Evolutionary conservation across 257 asterid genomes (phyloP), one percentile per base, ranked within the genome.

Genomic region (Solanum rostratum): DNA sequence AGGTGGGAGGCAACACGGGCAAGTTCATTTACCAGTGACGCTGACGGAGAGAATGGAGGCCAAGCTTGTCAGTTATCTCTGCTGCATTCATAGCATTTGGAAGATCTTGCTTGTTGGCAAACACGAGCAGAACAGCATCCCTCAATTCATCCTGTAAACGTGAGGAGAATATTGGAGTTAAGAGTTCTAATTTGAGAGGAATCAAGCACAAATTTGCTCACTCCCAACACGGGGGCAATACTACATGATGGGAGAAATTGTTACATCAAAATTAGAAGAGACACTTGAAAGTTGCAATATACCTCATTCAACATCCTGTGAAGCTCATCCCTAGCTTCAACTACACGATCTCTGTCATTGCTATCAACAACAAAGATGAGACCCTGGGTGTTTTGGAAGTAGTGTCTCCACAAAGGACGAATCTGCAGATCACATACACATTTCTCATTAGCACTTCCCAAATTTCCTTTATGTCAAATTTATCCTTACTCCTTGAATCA

Each of bases 1-100:
- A 1, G 3, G 37, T 10, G n/a, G 43, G 18, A 24, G 39, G 69
- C 33, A 62, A 24, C 29, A 62, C 24, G 0, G 1, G 6, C 39
- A 4, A 29, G 45, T 30, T 65, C 14, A 30, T 29, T 4, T 78
- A 78, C 82, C 82, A 78, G 82, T 78, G 82, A 45, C 82, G 55
- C 59, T 78, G 82, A 63, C 82, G 82, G 82, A 78, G 82, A 78
- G 82, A 78, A 5, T 78, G 82, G 60, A 78, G 82, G 22, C 82
- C 82, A 49, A 78, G 82, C 82, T 50, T 33, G 39, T 33, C 39
- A 33, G 39, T 33, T 33, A 33, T 33, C 39, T 33, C 39, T 33
- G 39, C 39, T 78, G 73, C 74, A 10, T 66, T 66, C 74, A 66
- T 66, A 8, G 74, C 46, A 30, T 66, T 66, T 66, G 74, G 74